Conservation (phyloP, 805 yeast species). For the Pichia deserticola region DNA sequence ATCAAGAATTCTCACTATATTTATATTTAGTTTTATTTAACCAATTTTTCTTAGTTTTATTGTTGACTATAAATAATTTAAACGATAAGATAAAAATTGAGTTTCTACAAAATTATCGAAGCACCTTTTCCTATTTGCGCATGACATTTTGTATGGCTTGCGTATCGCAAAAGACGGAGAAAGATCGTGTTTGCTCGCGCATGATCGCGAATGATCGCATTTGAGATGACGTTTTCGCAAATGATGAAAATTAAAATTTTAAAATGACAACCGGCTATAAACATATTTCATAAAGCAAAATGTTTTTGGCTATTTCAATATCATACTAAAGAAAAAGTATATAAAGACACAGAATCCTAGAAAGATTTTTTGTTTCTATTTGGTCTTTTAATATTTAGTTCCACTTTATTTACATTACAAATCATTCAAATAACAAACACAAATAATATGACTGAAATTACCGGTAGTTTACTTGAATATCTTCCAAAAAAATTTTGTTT, state of each 20-base stretch:
- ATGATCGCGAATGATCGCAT: neutral
- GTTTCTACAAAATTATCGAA: too few species aligned
- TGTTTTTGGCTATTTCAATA: neutral
- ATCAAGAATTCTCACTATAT: too few species aligned
- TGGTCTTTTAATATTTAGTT: too few species aligned
- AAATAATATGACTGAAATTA: neutral
- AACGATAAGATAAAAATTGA: too few species aligned
- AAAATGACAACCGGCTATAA: neutral
- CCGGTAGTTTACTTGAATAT: constrained; percentile 1
- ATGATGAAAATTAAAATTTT: neutral
- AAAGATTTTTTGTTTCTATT: too few species aligned
- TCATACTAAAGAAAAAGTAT: too few species aligned
- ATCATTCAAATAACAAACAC: neutral
- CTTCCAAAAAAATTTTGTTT: neutral
- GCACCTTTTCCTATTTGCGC: too few species aligned
- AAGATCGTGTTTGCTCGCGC: neutral
- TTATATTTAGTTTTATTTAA: too few species aligned
- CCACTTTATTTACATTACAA: neutral
- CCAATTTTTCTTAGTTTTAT: too few species aligned
- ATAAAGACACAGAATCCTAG: too few species aligned
- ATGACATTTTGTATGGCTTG: neutral
- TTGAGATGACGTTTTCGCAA: neutral
- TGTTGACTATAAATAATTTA: too few species aligned
- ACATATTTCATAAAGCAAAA: neutral
- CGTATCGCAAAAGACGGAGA: neutral